A percentile compares a stretch with the other conserved stretches of the same genome.
Evolutionary conservation across 768 basidiomycete genomes (phyloP).

Genomic region (Psilocybe sp.): DNA sequence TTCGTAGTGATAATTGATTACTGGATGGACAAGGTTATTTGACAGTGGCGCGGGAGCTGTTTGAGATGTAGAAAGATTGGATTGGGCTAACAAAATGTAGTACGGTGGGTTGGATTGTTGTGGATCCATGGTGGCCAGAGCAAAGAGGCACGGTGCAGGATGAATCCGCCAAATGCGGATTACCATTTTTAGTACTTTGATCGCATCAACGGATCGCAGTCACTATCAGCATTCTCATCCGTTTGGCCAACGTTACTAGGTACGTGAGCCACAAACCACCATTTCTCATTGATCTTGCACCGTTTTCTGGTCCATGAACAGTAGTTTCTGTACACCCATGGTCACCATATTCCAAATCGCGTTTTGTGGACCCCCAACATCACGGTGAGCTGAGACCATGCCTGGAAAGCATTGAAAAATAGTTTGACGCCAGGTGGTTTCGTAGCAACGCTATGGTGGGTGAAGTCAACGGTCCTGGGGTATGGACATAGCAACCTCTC

Average conservation of each 20-base stretch:
- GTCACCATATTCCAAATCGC: too few species aligned
- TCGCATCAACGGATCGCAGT: too few species aligned
- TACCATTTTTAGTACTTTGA: not conserved
- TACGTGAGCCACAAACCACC: too few species aligned
- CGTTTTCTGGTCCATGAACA: too few species aligned
- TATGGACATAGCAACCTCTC: not conserved
- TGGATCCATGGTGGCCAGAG: conserved; percentile 6
- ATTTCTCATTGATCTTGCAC: too few species aligned
- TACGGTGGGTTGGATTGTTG: conserved; percentile 44
- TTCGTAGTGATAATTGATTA: conserved; percentile 78
- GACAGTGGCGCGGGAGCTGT: conserved; percentile 33
- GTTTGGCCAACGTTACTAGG: too few species aligned
- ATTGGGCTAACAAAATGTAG: conserved; percentile 69
- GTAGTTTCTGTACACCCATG: too few species aligned
- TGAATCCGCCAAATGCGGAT: not conserved
- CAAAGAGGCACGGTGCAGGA: not conserved
- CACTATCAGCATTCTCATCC: too few species aligned
- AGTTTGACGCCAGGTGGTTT: conserved; percentile 14
- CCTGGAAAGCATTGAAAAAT: not conserved
- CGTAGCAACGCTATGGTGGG: conserved; percentile 18
- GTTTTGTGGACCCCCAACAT: too few species aligned
- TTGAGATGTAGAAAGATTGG: conserved; percentile 31
- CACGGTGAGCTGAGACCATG: too few species aligned
- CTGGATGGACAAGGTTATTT: conserved; percentile 60
- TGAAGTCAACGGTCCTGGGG: too few species aligned